These are phyloP conservation scores for Wickerhamiella bombiphila DNA, from an alignment of 805 yeast species.

Conservation along the genomic window DNA sequence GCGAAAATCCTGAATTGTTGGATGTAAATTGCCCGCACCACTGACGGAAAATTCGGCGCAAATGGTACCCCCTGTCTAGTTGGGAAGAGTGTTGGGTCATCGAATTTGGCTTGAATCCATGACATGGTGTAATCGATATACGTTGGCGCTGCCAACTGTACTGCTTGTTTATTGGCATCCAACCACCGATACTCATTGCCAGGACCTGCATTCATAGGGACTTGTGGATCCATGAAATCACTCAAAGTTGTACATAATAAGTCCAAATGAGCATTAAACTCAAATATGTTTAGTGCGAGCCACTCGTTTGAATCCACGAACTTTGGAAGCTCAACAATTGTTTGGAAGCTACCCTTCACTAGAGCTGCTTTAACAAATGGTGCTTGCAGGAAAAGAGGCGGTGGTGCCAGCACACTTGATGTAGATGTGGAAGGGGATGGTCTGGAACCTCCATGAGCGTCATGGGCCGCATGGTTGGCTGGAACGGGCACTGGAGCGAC, in stretches of 20 bases:
- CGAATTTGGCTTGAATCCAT: constrained; percentile 78
- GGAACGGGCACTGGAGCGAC: background rate
- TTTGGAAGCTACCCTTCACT: constrained; percentile 91
- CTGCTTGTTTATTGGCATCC: constrained; percentile 63
- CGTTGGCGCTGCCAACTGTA: constrained; percentile 80
- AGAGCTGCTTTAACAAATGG: constrained; percentile 89
- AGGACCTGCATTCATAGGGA: constrained; percentile 86
- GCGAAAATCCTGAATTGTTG: constrained; percentile 96
- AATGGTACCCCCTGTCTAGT: constrained; percentile 80
- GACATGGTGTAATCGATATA: constrained; percentile 84
- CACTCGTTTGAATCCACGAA: constrained; percentile 92
- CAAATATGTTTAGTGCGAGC: constrained; percentile 88
- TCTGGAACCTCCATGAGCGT: background rate
- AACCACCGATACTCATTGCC: constrained; percentile 84
- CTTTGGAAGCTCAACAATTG: constrained; percentile 88
- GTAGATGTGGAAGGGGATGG: background rate
- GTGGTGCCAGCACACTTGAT: constrained; percentile 2
- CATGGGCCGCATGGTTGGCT: background rate
- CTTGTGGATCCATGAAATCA: constrained; percentile 79
- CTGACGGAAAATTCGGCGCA: constrained; percentile 70
- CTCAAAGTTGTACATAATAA: constrained; percentile 83
- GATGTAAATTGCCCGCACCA: constrained; percentile 70
- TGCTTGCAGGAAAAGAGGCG: constrained; percentile 68
- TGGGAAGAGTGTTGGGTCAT: constrained; percentile 83
- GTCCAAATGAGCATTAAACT: constrained; percentile 68